Evolutionary conservation across 1,284 basidiomycete species (phyloP).

Genomic region (Ustilago shanxiensis): DNA sequence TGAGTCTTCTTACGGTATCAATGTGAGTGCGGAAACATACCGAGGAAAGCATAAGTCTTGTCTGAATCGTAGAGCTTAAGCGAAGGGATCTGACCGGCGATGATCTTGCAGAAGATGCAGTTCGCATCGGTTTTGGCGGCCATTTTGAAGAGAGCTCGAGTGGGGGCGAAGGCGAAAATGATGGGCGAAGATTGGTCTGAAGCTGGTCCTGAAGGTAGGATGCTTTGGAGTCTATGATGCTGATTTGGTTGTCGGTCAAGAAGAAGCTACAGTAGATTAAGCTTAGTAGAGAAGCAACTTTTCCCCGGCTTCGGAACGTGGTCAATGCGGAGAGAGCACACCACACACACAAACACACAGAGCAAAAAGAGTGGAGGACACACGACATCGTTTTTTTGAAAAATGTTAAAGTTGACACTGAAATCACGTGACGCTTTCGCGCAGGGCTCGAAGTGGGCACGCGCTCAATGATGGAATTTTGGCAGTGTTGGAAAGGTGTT

Average conservation of each 20-base stretch:
- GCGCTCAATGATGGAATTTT: constrained; percentile 15
- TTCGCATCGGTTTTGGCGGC: constrained; percentile 58
- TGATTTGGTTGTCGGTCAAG: neutral
- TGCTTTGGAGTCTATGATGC: constrained; percentile 1
- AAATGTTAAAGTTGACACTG: constrained; percentile 9
- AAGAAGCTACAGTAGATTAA: neutral
- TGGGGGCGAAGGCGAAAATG: constrained; percentile 55
- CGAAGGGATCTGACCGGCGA: constrained; percentile 70
- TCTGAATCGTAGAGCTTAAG: constrained; percentile 72
- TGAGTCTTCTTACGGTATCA: neutral
- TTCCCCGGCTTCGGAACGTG: constrained; percentile 31
- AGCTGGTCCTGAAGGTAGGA: neutral
- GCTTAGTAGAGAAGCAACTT: neutral
- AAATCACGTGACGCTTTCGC: constrained; percentile 40
- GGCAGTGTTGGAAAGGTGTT: constrained; percentile 15
- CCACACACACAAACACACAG: no score
- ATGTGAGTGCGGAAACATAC: constrained; percentile 19
- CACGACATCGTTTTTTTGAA: constrained; percentile 32
- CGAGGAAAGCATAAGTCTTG: constrained; percentile 65
- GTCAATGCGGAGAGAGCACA: constrained; percentile 16
- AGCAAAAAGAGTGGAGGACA: constrained; percentile 27
- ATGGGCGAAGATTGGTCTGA: constrained; percentile 23
- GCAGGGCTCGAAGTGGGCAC: neutral
- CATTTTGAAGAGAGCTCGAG: constrained; percentile 55
- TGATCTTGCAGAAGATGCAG: constrained; percentile 73